Evolutionary conservation across 75 land plant species (phyloP), one percentile per base, ranked within the genome.

Genomic region (Gnetum montanum): DNA sequence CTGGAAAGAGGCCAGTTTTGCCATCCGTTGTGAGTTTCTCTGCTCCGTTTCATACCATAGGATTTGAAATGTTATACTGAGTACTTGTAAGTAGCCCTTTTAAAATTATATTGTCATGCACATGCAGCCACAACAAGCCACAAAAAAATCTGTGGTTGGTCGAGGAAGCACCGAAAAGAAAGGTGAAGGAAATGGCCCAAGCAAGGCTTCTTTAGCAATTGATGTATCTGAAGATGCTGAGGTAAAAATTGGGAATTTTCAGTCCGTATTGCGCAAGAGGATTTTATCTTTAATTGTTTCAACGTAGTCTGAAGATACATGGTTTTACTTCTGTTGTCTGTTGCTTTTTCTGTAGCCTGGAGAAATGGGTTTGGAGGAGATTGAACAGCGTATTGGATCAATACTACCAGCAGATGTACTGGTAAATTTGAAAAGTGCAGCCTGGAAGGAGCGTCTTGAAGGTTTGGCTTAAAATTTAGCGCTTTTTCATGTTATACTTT

Each of bases 391-490:
- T 61, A 49, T 95, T 41, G 82, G 73, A 34, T 68, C 80, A 34
- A 66, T 83, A 59, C 49, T 95, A 8, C 79, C 66, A 48, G 57
- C 72, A 48, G 96, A 95, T 29, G 72, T 89, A 8, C 52, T 95
- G 19, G 46, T 75, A 8, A 83, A 83, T 60, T 49, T 95, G 57
- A 95, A 86, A 72, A 95, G 99, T 63, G 63, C 81, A 57, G 85
- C 70, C 16, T 95, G 99, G 99, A 95, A 95, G 63, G 99, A 95
- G 62, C 71, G 99, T 4, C 85, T 95, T 57, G 99, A 90, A 86
- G 99, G 99, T 95, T 46, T 43, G 38, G 34, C 19, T 50, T 26
- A 19, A 46, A 22, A 22, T 38, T n/a, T n/a, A n/a, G n/a, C n/a
- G n/a, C n/a, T n/a, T n/a, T n/a, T n/a, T n/a, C n/a, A n/a, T n/a